Evolutionary conservation across 2,329 filamentous ascomycete species (phyloP).

Genomic region (Fonsecaea pedrosoi): DNA sequence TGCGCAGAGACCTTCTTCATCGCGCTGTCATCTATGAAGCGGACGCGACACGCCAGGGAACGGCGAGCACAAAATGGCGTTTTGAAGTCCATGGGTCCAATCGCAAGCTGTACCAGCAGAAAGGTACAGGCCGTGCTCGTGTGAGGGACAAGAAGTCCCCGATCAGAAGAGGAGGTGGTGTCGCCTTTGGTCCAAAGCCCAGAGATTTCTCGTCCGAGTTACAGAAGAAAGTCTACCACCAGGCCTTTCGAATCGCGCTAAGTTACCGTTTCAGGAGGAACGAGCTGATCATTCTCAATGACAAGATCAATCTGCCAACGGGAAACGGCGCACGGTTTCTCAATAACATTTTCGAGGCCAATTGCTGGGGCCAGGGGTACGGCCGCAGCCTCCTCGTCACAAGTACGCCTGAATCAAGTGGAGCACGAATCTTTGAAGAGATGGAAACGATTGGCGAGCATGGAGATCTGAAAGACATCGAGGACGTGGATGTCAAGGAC

Average conservation of each 20-base stretch:
- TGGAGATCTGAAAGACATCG: slow-evolving; percentile 71
- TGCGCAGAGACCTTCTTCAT: slow-evolving; percentile 90
- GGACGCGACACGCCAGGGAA: slow-evolving; percentile 84
- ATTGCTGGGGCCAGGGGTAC: slow-evolving; percentile 70
- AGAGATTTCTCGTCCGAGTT: slow-evolving; percentile 87
- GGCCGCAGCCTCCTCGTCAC: slow-evolving; percentile 81
- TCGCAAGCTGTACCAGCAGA: slow-evolving; percentile 82
- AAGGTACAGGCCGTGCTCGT: slow-evolving; percentile 82
- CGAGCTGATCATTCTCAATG: slow-evolving; percentile 84
- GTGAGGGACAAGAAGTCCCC: slow-evolving; percentile 82
- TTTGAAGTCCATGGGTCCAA: slow-evolving; percentile 83
- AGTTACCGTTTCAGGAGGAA: slow-evolving; percentile 88
- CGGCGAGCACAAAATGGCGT: slow-evolving; percentile 80
- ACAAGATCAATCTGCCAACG: slow-evolving; percentile 71
- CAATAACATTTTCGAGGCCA: slow-evolving; percentile 70
- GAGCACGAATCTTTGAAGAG: slow-evolving; percentile 61
- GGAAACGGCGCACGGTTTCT: slow-evolving; percentile 63
- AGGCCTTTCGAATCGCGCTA: slow-evolving; percentile 92
- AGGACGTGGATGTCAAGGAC: slow-evolving; percentile 96
- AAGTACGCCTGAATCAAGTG: slow-evolving; percentile 43
- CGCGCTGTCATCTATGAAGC: slow-evolving; percentile 91
- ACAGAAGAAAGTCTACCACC: slow-evolving; percentile 89
- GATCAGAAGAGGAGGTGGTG: slow-evolving; percentile 82
- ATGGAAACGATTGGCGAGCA: slow-evolving; percentile 69
- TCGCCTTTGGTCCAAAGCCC: slow-evolving; percentile 86